Conservation (phyloP, 306 rosid species). For the Corylus avellana region DNA sequence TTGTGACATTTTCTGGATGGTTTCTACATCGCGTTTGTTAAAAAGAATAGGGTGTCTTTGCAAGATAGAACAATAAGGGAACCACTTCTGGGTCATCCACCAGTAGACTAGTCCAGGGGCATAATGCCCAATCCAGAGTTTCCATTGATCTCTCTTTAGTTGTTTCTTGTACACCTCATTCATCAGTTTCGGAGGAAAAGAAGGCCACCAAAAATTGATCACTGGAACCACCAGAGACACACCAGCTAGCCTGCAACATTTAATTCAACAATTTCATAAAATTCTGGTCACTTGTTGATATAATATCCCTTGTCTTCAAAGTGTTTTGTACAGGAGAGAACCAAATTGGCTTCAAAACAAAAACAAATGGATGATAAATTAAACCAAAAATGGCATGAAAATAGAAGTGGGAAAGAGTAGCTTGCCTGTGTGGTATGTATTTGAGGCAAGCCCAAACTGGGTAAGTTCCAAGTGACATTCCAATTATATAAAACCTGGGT, state of each 20-base stretch:
- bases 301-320: no score
- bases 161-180: constrained; percentile 19
- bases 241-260: constrained; percentile 33
- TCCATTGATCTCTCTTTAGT: constrained; percentile 33
- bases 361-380: background rate
- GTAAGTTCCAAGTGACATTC: constrained; percentile 41
- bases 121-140: constrained; percentile 34
- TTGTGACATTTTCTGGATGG: constrained; percentile 28
- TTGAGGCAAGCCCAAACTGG: constrained; percentile 37
- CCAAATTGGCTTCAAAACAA: background rate
- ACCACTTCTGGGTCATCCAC: constrained; percentile 45
- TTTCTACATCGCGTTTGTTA: constrained; percentile 34
- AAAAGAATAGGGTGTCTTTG: constrained; percentile 31
- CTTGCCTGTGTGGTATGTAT: constrained; percentile 38
- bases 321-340: no score
- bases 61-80: constrained; percentile 33
- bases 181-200: constrained; percentile 26
- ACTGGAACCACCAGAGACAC: constrained; percentile 34
- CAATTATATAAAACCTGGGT: constrained; percentile 30
- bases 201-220: constrained; percentile 44
- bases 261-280: no score
- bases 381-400: background rate
- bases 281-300: no score
- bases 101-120: constrained; percentile 32
- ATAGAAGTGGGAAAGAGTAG: background rate